phyloP scores from a whole-genome alignment of 2,329 filamentous ascomycete species.

The Harringtonia aguacate region DNA sequence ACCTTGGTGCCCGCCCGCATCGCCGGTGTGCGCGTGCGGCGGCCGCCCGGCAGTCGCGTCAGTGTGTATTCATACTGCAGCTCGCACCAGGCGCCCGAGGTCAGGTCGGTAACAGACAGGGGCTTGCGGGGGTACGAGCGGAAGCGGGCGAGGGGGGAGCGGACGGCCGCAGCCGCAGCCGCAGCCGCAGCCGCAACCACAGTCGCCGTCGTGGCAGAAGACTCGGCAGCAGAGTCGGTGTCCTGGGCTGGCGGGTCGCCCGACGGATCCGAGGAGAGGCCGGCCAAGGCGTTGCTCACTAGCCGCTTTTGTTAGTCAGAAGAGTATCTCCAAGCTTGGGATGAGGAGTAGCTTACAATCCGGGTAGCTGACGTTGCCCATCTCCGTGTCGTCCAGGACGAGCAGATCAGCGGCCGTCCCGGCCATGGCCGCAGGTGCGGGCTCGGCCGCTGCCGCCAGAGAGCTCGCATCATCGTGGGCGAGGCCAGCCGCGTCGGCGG shows the following conservation, averaged over 20 bases:
- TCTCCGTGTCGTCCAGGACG: not conserved
- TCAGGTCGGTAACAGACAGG: constrained; percentile 78
- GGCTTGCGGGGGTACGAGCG: constrained; percentile 67
- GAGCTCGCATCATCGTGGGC: constrained; percentile 2
- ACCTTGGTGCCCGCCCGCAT: constrained; percentile 77
- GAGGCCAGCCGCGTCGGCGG: too few species aligned
- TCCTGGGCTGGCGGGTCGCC: too few species aligned
- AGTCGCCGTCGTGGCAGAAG: not conserved
- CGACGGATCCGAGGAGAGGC: too few species aligned
- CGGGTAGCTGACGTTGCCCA: constrained; percentile 30
- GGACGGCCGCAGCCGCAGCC: constrained; percentile 12
- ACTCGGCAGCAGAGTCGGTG: not conserved
- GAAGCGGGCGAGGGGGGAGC: constrained; percentile 64
- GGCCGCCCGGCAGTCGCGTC: constrained; percentile 58
- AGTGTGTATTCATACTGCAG: constrained; percentile 86
- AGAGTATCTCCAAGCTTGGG: not conserved
- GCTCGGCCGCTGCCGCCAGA: not conserved
- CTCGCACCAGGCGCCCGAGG: constrained; percentile 91
- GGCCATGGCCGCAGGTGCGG: not conserved
- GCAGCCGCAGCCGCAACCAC: too few species aligned
- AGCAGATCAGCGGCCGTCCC: not conserved
- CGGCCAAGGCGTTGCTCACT: constrained; percentile 41
- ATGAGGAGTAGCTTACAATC: constrained; percentile 30
- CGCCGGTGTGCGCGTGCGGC: constrained; percentile 62
- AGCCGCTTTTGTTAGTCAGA: constrained; percentile 60